phyloP scores from a whole-genome alignment of 495 filamentous ascomycete species.

The Podospora appendiculata region DNA sequence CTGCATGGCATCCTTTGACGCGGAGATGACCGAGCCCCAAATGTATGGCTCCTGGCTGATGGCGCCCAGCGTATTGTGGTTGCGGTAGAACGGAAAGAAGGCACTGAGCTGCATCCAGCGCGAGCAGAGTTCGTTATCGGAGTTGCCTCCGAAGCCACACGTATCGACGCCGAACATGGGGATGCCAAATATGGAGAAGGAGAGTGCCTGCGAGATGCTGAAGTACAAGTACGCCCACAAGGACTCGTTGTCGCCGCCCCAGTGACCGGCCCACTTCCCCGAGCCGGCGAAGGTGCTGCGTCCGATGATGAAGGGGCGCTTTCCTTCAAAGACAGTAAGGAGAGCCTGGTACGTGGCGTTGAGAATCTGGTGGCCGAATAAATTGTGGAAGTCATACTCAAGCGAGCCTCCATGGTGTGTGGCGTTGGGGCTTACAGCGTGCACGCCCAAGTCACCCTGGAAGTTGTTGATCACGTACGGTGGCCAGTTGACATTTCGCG shows the following conservation, averaged over 20 bases:
- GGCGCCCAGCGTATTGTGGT: slow-evolving; percentile 63
- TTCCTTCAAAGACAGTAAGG: slow-evolving; percentile 49
- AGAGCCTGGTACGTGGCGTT: slow-evolving; percentile 76
- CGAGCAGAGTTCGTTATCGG: slow-evolving; percentile 67
- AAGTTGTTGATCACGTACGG: slow-evolving; percentile 78
- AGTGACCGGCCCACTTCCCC: slow-evolving; percentile 78
- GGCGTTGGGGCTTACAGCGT: slow-evolving; percentile 71
- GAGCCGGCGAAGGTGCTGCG: slow-evolving; percentile 75
- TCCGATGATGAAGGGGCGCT: slow-evolving; percentile 81
- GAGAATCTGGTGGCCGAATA: slow-evolving; percentile 67
- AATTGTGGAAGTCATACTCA: slow-evolving; percentile 78
- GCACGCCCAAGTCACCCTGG: slow-evolving; percentile 66
- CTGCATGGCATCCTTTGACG: slow-evolving; percentile 59
- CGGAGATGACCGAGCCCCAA: slow-evolving; percentile 63
- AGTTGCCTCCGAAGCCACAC: slow-evolving; percentile 71
- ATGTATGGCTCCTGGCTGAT: slow-evolving; percentile 67
- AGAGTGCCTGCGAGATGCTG: slow-evolving; percentile 73
- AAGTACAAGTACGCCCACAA: slow-evolving; percentile 65
- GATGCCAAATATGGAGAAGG: slow-evolving; percentile 74
- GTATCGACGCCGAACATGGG: slow-evolving; percentile 85
- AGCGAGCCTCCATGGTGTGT: slow-evolving; percentile 63
- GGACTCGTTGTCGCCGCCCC: slow-evolving; percentile 77
- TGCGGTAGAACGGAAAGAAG: slow-evolving; percentile 86
- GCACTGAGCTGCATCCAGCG: slow-evolving; percentile 83
- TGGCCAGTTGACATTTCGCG: slow-evolving; percentile 70